Evolutionary conservation across 2,329 filamentous ascomycete genomes (phyloP).

Genomic region (Colletotrichum noveboracense): DNA sequence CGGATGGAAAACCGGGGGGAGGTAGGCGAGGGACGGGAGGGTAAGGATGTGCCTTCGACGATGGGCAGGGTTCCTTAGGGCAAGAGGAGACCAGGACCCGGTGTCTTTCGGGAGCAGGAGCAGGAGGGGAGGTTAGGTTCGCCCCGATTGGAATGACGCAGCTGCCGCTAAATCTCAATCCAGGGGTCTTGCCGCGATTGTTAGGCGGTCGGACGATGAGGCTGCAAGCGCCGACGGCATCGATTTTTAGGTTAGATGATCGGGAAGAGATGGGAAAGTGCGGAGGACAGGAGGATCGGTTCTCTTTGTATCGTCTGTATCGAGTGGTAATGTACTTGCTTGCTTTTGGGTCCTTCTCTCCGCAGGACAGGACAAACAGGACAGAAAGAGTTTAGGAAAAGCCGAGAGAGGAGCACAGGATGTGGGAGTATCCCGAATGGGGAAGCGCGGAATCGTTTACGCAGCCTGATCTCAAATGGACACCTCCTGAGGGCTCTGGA

Average conservation of each 20-base stretch:
- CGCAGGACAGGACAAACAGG: neutral
- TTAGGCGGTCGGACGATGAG: conserved; percentile 8
- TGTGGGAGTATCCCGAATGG: neutral
- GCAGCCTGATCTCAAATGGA: neutral
- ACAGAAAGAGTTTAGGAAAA: neutral
- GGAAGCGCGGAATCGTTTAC: neutral
- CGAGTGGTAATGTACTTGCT: neutral
- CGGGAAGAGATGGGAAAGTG: neutral
- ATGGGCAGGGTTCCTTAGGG: conserved; percentile 3
- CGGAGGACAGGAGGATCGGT: neutral
- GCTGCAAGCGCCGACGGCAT: neutral
- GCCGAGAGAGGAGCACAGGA: neutral
- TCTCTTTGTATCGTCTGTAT: neutral
- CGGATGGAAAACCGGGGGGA: neutral
- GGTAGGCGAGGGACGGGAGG: neutral
- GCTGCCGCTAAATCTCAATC: neutral
- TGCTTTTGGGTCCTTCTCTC: neutral
- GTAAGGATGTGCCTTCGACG: neutral
- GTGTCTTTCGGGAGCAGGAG: neutral
- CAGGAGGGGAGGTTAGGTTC: conserved; percentile 1
- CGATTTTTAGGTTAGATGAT: conserved; percentile 14
- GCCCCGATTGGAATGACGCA: conserved; percentile 5
- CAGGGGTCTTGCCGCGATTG: conserved; percentile 9
- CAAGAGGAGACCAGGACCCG: neutral
- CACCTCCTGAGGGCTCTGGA: neutral